Evolutionary conservation across 257 asterid genomes (phyloP).

Genomic region (Solanum dulcamara): DNA sequence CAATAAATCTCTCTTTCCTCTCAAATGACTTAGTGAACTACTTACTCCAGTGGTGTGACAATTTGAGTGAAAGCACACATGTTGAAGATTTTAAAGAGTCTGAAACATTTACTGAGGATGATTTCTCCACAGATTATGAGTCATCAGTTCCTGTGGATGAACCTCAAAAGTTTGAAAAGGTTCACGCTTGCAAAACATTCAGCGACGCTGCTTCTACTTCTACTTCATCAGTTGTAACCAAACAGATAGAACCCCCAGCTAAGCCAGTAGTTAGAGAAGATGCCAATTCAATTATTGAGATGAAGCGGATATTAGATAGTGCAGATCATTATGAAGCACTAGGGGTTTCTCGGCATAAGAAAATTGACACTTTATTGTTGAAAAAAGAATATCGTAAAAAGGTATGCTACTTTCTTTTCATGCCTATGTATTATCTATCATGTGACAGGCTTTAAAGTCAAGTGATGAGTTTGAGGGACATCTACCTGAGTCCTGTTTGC

Average conservation of each 20-base stretch:
- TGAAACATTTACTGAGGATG: conserved; percentile 54
- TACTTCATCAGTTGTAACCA: conserved; percentile 41
- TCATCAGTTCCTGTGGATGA: conserved; percentile 51
- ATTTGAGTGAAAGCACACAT: conserved; percentile 58
- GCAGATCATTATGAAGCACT: conserved; percentile 87
- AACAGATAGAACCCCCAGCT: conserved; percentile 42
- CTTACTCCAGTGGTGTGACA: conserved; percentile 85
- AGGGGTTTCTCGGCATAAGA: conserved; percentile 63
- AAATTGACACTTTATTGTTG: conserved; percentile 52
- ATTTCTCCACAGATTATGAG: conserved; percentile 46
- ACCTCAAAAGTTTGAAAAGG: conserved; percentile 54
- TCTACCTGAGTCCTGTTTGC: neutral
- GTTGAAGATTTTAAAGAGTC: conserved; percentile 57
- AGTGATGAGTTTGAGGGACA: neutral
- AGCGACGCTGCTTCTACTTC: conserved; percentile 38
- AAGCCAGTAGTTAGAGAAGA: conserved; percentile 62
- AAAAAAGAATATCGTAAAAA: conserved; percentile 90
- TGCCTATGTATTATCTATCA: neutral
- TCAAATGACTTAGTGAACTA: conserved; percentile 68
- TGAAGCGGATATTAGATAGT: conserved; percentile 73
- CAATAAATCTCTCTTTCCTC: conserved; percentile 82
- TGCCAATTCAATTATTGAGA: conserved; percentile 51
- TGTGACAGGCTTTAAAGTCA: neutral
- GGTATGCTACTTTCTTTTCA: conserved; percentile 26
- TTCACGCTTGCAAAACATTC: conserved; percentile 53